phyloP scores from a whole-genome alignment of 2,329 filamentous ascomycete species.

The Curvularia sp. region DNA sequence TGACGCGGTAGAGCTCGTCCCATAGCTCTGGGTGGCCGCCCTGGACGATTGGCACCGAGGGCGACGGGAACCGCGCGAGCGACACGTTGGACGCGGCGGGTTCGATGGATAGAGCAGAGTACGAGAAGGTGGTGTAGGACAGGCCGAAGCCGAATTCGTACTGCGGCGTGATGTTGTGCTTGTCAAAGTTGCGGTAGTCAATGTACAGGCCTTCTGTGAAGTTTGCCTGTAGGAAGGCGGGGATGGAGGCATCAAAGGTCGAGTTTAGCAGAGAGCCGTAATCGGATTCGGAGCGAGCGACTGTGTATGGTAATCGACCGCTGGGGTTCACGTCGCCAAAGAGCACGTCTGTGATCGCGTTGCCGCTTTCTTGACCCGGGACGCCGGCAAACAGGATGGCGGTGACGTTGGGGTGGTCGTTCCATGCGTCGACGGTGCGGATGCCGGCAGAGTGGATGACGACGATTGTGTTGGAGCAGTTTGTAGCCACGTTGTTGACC shows the following conservation, averaged over 20 bases:
- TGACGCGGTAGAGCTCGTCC: slow-evolving; percentile 71
- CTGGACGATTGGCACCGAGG: slow-evolving; percentile 33
- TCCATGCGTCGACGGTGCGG: slow-evolving; percentile 66
- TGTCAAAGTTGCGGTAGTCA: slow-evolving; percentile 79
- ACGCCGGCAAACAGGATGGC: slow-evolving; percentile 64
- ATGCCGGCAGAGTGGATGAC: slow-evolving; percentile 59
- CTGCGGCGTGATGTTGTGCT: slow-evolving; percentile 66
- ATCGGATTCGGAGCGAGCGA: slow-evolving; percentile 70
- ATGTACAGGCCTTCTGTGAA: slow-evolving; percentile 81
- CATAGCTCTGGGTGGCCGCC: slow-evolving; percentile 61
- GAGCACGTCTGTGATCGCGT: slow-evolving; percentile 77
- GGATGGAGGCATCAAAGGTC: slow-evolving; percentile 52
- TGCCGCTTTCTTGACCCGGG: slow-evolving; percentile 81
- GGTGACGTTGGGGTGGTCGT: slow-evolving; percentile 4
- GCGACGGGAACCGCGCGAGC: slow-evolving; percentile 20
- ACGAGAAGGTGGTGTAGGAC: slow-evolving; percentile 75
- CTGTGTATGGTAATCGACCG: slow-evolving; percentile 79
- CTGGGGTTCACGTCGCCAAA: slow-evolving; percentile 79
- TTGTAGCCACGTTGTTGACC: slow-evolving; percentile 55
- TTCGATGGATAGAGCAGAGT: slow-evolving; percentile 66
- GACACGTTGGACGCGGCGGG: slow-evolving; percentile 56
- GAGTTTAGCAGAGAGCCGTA: slow-evolving; percentile 69
- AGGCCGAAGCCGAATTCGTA: slow-evolving; percentile 84
- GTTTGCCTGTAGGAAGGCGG: slow-evolving; percentile 73
- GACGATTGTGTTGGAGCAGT: slow-evolving; percentile 61